phyloP scores from a whole-genome alignment of 768 basidiomycete species.

The Lactifluus subvellereus region DNA sequence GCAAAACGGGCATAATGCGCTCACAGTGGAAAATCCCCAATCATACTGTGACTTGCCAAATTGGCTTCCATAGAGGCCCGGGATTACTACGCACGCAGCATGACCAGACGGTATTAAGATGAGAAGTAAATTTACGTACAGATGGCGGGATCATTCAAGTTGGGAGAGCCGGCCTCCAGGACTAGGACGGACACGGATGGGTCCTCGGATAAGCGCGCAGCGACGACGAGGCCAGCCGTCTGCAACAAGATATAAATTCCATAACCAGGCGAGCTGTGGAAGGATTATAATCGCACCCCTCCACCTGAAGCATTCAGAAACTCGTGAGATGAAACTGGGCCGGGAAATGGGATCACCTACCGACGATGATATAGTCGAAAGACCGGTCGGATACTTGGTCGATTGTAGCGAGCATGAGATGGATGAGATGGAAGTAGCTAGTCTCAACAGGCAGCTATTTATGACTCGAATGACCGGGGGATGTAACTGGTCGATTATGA shows the following conservation, averaged over 20 bases:
- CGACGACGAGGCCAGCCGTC: slow-evolving; percentile 23
- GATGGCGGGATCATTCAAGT: slow-evolving; percentile 17
- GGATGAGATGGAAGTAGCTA: not conserved
- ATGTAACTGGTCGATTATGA: too few species aligned
- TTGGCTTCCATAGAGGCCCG: not conserved
- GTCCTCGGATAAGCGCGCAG: slow-evolving; percentile 22
- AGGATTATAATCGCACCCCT: slow-evolving; percentile 1
- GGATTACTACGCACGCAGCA: not conserved
- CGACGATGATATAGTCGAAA: slow-evolving; percentile 25
- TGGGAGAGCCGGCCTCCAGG: slow-evolving; percentile 17
- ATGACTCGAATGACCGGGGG: not conserved
- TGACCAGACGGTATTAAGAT: not conserved
- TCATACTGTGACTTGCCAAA: slow-evolving; percentile 12
- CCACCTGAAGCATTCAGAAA: slow-evolving; percentile 4
- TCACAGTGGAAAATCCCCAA: slow-evolving; percentile 16
- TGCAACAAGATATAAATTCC: not conserved
- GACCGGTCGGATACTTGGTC: slow-evolving; percentile 14
- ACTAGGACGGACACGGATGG: slow-evolving; percentile 20
- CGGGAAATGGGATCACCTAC: not conserved
- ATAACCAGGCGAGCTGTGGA: not conserved
- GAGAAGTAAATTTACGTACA: not conserved
- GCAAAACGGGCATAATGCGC: not conserved
- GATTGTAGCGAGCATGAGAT: slow-evolving; percentile 19
- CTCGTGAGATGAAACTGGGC: not conserved
- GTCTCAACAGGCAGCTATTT: not conserved